These are phyloP conservation scores for Leccinum ochraceum DNA, from an alignment of 768 basidiomycete species.

Conservation along the genomic window DNA sequence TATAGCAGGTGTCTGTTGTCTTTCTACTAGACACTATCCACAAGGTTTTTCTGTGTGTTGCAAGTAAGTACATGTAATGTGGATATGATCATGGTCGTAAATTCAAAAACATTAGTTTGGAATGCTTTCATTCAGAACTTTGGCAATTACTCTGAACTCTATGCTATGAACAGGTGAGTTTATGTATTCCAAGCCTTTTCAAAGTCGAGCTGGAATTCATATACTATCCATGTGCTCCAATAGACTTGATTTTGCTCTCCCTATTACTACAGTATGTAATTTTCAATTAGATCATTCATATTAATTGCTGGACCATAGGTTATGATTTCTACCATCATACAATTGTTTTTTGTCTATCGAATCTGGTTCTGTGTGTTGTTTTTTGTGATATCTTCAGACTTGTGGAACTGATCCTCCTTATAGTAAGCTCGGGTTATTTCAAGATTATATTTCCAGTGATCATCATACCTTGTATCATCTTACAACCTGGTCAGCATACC, in stretches of 20 bases:
- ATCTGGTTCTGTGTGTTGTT: conserved; percentile 1
- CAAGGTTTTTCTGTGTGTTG: neutral
- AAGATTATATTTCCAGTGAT: neutral
- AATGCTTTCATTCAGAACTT: neutral
- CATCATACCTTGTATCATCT: neutral
- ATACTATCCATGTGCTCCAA: neutral
- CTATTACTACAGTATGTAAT: neutral
- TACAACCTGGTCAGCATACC: neutral
- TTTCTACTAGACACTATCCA: neutral
- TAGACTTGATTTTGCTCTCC: neutral
- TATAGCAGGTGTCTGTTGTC: neutral
- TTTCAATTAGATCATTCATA: no score
- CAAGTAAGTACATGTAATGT: neutral
- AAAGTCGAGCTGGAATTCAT: neutral
- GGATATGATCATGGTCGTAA: neutral
- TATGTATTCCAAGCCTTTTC: no score
- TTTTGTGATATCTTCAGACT: neutral
- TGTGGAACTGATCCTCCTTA: neutral
- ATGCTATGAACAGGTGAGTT: neutral
- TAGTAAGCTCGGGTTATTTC: neutral
- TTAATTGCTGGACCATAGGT: neutral
- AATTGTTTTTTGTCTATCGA: neutral
- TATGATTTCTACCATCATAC: neutral
- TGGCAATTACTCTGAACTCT: neutral
- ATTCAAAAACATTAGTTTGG: neutral